These are phyloP conservation scores for Pleurotus citrinopileatus DNA, from an alignment of 768 basidiomycete genomes.

Conservation along the genomic window DNA sequence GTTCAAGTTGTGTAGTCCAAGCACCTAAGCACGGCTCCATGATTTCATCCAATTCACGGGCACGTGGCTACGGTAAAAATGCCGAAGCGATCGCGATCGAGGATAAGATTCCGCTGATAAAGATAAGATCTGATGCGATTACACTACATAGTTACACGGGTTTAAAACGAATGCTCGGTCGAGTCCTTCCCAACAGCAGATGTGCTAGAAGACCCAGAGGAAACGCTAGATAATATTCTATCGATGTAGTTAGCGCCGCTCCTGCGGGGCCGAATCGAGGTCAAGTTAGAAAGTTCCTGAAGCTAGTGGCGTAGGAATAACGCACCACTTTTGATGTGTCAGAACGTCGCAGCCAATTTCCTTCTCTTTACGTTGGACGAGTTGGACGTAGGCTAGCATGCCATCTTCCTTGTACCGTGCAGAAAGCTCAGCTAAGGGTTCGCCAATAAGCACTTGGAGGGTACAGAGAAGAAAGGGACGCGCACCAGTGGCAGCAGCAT, in stretches of 20 bases:
- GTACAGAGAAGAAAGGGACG: background rate
- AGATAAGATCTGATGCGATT: background rate
- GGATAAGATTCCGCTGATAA: background rate
- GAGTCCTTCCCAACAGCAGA: conserved; percentile 83
- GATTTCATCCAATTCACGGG: background rate
- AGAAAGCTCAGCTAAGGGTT: conserved; percentile 67
- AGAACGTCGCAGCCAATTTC: conserved; percentile 87
- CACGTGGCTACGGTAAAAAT: conserved; percentile 5
- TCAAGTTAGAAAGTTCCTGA: background rate
- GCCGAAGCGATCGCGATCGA: background rate
- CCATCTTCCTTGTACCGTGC: conserved; percentile 80
- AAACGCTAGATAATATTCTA: conserved; percentile 76
- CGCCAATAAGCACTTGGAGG: conserved; percentile 3
- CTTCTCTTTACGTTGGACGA: conserved; percentile 85
- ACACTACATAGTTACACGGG: background rate
- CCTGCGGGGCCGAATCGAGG: conserved; percentile 39
- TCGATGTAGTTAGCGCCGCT: conserved; percentile 92
- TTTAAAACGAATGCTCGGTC: conserved; percentile 80
- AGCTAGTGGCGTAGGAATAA: conserved; percentile 8
- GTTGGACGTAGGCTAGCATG: conserved; percentile 90
- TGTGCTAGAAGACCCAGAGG: conserved; percentile 87
- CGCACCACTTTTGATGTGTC: conserved; percentile 91
- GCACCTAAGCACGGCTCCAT: background rate
- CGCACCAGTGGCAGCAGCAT: conserved; percentile 73
- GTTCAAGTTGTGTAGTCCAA: background rate